phyloP scores from a whole-genome alignment of 2,329 filamentous ascomycete species.

The Monosporascus cannonballus region DNA sequence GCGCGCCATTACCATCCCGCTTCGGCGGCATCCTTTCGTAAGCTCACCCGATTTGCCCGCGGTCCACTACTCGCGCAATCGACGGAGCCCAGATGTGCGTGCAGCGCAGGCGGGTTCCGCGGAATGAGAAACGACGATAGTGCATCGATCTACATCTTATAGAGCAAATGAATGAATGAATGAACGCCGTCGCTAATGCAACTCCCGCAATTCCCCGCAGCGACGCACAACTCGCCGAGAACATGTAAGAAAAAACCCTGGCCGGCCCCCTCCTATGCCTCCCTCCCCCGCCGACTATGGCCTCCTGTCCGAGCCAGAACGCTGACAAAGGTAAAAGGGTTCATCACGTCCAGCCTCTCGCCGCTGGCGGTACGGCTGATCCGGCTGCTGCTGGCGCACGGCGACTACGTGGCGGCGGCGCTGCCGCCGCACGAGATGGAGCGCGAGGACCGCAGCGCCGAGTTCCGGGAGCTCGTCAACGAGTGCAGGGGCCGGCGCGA shows the following conservation, averaged over 20 bases:
- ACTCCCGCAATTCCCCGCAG: conserved; percentile 24
- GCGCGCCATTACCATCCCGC: conserved; percentile 36
- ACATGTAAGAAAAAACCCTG: conserved; percentile 49
- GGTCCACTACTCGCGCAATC: background rate
- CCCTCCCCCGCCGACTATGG: background rate
- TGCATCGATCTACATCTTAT: background rate
- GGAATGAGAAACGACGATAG: too few relatives aligned
- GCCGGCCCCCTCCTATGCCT: background rate
- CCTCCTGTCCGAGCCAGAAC: background rate
- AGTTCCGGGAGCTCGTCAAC: conserved; percentile 74
- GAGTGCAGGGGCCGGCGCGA: conserved; percentile 59
- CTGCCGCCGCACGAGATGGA: conserved; percentile 74
- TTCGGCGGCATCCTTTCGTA: conserved; percentile 48
- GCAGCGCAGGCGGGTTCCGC: too few relatives aligned
- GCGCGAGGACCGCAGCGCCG: conserved; percentile 66
- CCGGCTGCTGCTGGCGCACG: conserved; percentile 77
- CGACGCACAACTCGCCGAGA: conserved; percentile 67
- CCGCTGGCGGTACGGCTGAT: conserved; percentile 80
- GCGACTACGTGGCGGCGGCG: conserved; percentile 84
- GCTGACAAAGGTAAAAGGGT: conserved; percentile 33
- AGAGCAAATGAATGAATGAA: background rate
- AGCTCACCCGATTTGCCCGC: conserved; percentile 14
- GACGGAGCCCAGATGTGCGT: too few relatives aligned
- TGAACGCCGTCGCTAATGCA: conserved; percentile 27
- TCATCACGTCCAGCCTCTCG: conserved; percentile 80